Conservation (phyloP, 2,329 filamentous ascomycete species). For the Fusarium mundagurra region DNA sequence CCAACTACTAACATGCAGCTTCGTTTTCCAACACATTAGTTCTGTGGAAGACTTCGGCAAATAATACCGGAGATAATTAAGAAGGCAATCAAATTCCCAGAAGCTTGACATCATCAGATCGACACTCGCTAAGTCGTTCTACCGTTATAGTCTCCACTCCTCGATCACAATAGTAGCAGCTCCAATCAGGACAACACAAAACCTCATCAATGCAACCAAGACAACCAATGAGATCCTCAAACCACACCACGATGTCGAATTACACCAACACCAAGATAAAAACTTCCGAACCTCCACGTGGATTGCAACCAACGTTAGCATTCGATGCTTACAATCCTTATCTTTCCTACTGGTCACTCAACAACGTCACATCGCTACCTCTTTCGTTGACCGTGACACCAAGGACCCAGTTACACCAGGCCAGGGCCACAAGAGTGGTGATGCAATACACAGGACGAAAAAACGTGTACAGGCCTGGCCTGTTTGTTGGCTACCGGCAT, state of each 20-base stretch:
- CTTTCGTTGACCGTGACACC: constrained; percentile 11
- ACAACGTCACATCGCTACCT: constrained; percentile 19
- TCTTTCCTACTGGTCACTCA: constrained; percentile 7
- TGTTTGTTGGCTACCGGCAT: constrained; percentile 15
- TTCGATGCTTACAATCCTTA: constrained; percentile 33
- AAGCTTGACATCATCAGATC: background rate
- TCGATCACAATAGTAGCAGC: background rate
- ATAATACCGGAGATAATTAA: background rate
- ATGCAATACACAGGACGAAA: constrained; percentile 16
- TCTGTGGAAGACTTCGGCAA: background rate
- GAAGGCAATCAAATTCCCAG: background rate
- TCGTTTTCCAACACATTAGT: background rate
- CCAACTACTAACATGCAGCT: background rate
- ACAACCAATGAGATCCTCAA: constrained; percentile 15
- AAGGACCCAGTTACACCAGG: background rate
- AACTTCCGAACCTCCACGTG: constrained; percentile 19
- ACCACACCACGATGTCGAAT: constrained; percentile 11
- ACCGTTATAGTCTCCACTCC: background rate
- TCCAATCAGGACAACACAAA: constrained; percentile 6
- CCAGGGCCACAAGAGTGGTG: background rate
- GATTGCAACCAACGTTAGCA: background rate
- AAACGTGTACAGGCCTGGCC: constrained; percentile 21
- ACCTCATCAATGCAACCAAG: background rate
- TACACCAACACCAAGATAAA: background rate
- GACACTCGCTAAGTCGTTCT: background rate